A percentile compares a stretch with the other conserved stretches of the same genome.
Evolutionary conservation across 83 land plant genomes (phyloP).

Genomic region (Picea mariana): DNA sequence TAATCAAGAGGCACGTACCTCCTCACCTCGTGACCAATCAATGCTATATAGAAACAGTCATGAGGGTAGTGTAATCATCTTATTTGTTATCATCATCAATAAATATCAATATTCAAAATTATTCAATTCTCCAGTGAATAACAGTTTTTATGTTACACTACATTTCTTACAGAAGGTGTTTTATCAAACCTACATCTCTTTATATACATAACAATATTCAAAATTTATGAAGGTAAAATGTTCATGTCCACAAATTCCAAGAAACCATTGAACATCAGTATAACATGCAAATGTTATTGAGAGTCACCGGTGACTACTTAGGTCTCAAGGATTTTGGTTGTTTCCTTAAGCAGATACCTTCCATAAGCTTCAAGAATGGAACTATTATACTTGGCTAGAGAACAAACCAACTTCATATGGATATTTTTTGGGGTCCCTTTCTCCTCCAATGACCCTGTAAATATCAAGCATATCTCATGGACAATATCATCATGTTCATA

Average conservation of each 20-base stretch:
- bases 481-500: slow-evolving; percentile 71
- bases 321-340: slow-evolving; percentile 45
- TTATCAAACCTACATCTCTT: slow-evolving; percentile 26
- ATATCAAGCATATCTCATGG: slow-evolving; percentile 64
- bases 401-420: slow-evolving; percentile 78
- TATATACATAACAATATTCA: slow-evolving; percentile 29
- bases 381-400: slow-evolving; percentile 63
- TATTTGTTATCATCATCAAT: no score
- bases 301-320: slow-evolving; percentile 33
- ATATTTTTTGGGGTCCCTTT: slow-evolving; percentile 61
- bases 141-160: slow-evolving; percentile 23
- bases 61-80: no score
- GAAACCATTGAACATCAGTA: slow-evolving; percentile 64
- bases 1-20: no score
- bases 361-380: slow-evolving; percentile 68
- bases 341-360: slow-evolving; percentile 53
- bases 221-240: slow-evolving; percentile 44
- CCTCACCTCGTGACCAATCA: no score
- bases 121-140: no score
- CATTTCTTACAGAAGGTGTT: slow-evolving; percentile 54
- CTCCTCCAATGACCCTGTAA: slow-evolving; percentile 67
- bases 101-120: no score
- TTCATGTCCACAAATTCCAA: slow-evolving; percentile 55
- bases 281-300: slow-evolving; percentile 48
- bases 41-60: no score